Evolutionary conservation across 345 rosid species (phyloP).

Genomic region (Anastatica hierochuntica): DNA sequence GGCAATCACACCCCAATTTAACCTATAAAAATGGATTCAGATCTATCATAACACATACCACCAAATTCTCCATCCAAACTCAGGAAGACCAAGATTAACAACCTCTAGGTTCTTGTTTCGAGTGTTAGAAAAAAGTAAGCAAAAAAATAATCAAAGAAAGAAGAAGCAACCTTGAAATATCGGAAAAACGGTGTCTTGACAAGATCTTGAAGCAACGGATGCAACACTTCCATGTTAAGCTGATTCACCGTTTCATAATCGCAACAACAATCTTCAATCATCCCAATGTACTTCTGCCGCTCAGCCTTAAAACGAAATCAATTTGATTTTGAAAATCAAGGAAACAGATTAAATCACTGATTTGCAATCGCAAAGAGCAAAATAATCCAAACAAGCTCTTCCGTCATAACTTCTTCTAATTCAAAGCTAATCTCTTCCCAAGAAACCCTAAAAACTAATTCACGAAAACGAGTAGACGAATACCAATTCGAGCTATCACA

Average conservation of each 20-base stretch:
- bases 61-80: background rate
- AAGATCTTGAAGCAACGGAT: slow-evolving; percentile 76
- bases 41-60: background rate
- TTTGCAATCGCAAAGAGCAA: too few relatives aligned
- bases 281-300: slow-evolving; percentile 44
- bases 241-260: slow-evolving; percentile 78
- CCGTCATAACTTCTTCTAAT: background rate
- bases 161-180: slow-evolving; percentile 67
- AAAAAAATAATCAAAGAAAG: background rate
- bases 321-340: background rate
- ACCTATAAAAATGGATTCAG: slow-evolving; percentile 36
- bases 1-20: slow-evolving; percentile 96
- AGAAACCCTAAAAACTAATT: background rate
- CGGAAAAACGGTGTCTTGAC: slow-evolving; percentile 73
- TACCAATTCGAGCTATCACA: background rate
- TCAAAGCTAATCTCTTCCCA: background rate
- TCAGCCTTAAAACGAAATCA: slow-evolving; percentile 20
- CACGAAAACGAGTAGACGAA: background rate
- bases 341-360: slow-evolving; percentile 8
- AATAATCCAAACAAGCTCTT: background rate
- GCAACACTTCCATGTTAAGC: slow-evolving; percentile 52
- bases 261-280: slow-evolving; percentile 87
- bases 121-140: too few relatives aligned
- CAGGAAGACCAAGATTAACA: background rate
- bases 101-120: background rate